Base-by-base conservation (phyloP, 306 rosid species). In the Quercus bicolor region DNA sequence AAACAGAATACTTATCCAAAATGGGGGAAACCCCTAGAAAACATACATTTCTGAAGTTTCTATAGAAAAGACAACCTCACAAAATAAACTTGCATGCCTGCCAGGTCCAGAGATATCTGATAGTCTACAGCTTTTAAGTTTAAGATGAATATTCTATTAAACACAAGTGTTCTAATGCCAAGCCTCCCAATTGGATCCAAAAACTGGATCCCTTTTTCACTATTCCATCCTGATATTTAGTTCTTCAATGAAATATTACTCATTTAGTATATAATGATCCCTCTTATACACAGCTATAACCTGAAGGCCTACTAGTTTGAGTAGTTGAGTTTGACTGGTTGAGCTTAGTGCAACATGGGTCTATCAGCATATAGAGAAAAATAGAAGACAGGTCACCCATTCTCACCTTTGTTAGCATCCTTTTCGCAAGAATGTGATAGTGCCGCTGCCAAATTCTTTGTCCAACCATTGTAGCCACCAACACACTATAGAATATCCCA, bases 391-490 rank as follows among this genome's bases (percentile, higher is more conserved):
- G 78, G 57, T 64, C 82, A 78, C 48, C 62, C 70, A 53, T 6
- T 70, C 92, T 77, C 78, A 95, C 99, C 90, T 95, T 95, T 56
- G 99, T 95, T 60, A 95, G 77, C 98, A 95, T 95, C 89, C 99
- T 90, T 86, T 95, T 95, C 5, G 99, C 99, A 74, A 95, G 97
- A 78, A 93, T 95, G 83, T 95, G 99, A 86, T 93, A 93, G 86
- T 95, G 99, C 24, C 98, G 96, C 82, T 95, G 99, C 98, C 99
- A 95, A 57, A 95, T 95, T 81, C 99, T 86, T 72, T 95, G 99
- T 64, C 98, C 99, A 52, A 95, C 99, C 99, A 95, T 95, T 75
- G 99, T 95, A 79, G 98, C 99, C 83, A 93, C 99, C 89, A 95
- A 91, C 57, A 93, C 99, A 45, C 98, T 95, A 80, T 95, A 95